Evolutionary conservation across 192 early-diverging fungal species (phyloP).

Genomic region (Coemansia sp.): DNA sequence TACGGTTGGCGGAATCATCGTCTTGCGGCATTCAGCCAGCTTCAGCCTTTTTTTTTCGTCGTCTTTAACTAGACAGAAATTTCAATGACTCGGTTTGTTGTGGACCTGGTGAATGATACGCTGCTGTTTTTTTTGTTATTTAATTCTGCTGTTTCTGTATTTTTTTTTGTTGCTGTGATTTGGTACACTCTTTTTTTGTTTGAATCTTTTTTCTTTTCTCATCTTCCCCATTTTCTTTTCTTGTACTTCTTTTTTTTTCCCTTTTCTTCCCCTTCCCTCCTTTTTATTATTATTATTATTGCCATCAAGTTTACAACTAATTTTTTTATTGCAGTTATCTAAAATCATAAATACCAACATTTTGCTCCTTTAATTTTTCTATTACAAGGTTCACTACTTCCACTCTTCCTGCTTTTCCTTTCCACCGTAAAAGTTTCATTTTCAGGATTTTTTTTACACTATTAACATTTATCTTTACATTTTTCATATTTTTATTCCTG

Average conservation of each 20-base stretch:
- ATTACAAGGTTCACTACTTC: neutral
- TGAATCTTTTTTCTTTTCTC: neutral
- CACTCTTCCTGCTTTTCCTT: neutral
- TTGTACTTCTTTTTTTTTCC: constrained; percentile 3
- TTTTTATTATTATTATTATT: neutral
- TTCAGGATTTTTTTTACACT: neutral
- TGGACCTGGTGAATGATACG: neutral
- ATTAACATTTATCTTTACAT: neutral
- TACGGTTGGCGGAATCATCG: neutral
- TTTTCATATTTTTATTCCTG: neutral
- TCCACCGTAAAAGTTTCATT: neutral
- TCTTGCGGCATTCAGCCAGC: neutral
- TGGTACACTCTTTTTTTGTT: neutral
- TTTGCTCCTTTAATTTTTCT: constrained; percentile 3
- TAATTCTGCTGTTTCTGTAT: neutral
- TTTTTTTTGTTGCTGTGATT: neutral
- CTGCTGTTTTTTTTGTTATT: neutral
- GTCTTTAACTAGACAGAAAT: neutral
- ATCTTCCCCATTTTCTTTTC: neutral
- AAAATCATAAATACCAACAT: constrained; percentile 7
- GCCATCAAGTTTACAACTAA: neutral
- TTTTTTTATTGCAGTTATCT: neutral
- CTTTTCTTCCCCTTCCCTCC: neutral
- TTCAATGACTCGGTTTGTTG: neutral
- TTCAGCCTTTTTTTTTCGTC: neutral